These are phyloP conservation scores for Exophiala spinifera DNA, from an alignment of 2,329 filamentous ascomycete species.

Conservation along the genomic window DNA sequence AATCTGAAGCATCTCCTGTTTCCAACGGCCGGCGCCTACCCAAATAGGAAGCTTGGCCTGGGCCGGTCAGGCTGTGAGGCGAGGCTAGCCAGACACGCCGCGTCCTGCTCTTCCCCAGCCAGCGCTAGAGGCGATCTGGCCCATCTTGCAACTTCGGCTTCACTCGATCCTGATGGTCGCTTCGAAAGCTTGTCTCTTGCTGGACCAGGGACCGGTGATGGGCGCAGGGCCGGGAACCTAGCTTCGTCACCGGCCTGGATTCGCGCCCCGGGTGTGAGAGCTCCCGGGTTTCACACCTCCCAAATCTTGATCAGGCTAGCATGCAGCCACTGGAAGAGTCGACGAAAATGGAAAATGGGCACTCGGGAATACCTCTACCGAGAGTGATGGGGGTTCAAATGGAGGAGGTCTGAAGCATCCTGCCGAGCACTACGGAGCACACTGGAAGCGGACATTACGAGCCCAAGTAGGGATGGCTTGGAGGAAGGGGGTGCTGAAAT, in stretches of 20 bases:
- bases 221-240: background rate
- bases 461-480: background rate
- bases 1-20: slow-evolving; percentile 19
- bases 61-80: slow-evolving; percentile 4
- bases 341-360: background rate
- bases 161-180: slow-evolving; percentile 1
- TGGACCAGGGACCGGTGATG: no score
- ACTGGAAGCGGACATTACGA: no score
- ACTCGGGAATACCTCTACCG: slow-evolving; percentile 14
- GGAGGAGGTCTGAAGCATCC: background rate
- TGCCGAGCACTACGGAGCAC: background rate
- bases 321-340: slow-evolving; percentile 18
- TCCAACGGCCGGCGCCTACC: background rate
- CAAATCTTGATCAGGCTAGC: slow-evolving; percentile 4
- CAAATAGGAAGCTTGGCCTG: slow-evolving; percentile 1
- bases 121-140: slow-evolving; percentile 4
- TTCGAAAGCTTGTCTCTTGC: slow-evolving; percentile 11
- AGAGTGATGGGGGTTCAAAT: background rate
- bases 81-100: background rate
- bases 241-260: background rate
- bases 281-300: slow-evolving; percentile 18
- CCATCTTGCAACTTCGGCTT: slow-evolving; percentile 1
- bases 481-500: background rate
- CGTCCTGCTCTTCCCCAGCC: slow-evolving; percentile 3
- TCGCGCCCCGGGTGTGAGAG: background rate